These are phyloP conservation scores for Naganishia sp. DNA, from an alignment of 1,284 basidiomycete species.

Conservation along the genomic window DNA sequence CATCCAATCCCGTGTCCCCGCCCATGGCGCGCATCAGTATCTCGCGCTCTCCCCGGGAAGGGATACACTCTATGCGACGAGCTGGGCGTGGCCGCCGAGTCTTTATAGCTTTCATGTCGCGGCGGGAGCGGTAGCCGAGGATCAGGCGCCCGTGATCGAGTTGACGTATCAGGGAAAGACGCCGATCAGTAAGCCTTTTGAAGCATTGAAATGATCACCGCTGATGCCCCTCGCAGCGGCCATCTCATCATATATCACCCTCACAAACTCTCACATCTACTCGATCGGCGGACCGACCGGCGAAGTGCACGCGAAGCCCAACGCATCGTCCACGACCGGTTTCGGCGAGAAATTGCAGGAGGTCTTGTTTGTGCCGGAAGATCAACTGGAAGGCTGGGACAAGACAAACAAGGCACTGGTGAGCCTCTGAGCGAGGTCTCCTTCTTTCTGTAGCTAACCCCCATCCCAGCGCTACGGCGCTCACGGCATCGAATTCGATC, in stretches of 20 bases:
- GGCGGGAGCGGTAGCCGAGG: conserved; percentile 1
- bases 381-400: conserved; percentile 39
- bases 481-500: conserved; percentile 33
- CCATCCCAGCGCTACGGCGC: conserved; percentile 29
- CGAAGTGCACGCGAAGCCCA: conserved; percentile 45
- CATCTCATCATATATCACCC: conserved; percentile 39
- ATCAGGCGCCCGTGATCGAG: background rate
- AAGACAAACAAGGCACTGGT: conserved; percentile 36
- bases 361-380: conserved; percentile 41
- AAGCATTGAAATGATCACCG: background rate
- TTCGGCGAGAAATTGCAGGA: conserved; percentile 45
- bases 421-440: background rate
- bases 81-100: conserved; percentile 39
- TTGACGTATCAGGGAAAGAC: conserved; percentile 38
- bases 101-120: conserved; percentile 37
- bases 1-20: conserved; percentile 35
- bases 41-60: conserved; percentile 39
- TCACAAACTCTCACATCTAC: conserved; percentile 43
- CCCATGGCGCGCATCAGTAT: conserved; percentile 46
- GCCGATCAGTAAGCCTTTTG: conserved; percentile 38
- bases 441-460: background rate
- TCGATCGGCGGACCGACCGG: conserved; percentile 51
- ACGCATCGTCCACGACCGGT: conserved; percentile 36
- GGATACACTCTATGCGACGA: conserved; percentile 43
- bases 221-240: conserved; percentile 27